Evolutionary conservation across 768 basidiomycete genomes (phyloP).

Genomic region (Boletus patriciae): DNA sequence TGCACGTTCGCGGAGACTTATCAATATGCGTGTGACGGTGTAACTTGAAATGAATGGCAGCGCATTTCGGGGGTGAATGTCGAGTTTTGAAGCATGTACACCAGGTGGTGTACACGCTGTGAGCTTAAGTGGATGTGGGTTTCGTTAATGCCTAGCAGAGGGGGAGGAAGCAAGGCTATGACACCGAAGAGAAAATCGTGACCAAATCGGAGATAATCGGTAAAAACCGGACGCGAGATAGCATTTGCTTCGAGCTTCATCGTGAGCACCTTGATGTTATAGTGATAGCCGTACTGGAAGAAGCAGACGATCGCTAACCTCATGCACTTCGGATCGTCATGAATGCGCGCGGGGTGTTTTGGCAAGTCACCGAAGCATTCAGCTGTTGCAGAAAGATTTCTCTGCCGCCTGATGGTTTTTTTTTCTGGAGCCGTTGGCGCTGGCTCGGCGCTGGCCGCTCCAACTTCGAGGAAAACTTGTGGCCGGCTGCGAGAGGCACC

Average conservation of each 20-base stretch:
- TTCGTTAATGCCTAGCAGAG: slow-evolving; percentile 16
- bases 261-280: slow-evolving; percentile 2
- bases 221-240: slow-evolving; percentile 7
- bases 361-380: neutral
- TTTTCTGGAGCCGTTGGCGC: slow-evolving; percentile 2
- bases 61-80: slow-evolving; percentile 15
- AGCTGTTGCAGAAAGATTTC: neutral
- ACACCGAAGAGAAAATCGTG: neutral
- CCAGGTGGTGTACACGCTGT: slow-evolving; percentile 28
- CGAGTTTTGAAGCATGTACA: slow-evolving; percentile 18
- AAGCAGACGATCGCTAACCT: slow-evolving; percentile 1
- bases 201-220: slow-evolving; percentile 11
- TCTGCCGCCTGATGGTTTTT: neutral
- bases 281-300: slow-evolving; percentile 1
- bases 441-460: neutral
- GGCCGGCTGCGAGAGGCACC: slow-evolving; percentile 20
- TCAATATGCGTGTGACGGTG: slow-evolving; percentile 23
- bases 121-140: slow-evolving; percentile 9
- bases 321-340: slow-evolving; percentile 7
- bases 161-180: slow-evolving; percentile 27
- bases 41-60: slow-evolving; percentile 21
- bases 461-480: slow-evolving; percentile 27
- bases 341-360: neutral
- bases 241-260: neutral
- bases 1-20: slow-evolving; percentile 24